A percentile compares a stretch with the other conserved stretches of the same genome.
Conservation (phyloP, 2,329 filamentous ascomycete species). For the Aspergillus oerlinghausenensis region DNA sequence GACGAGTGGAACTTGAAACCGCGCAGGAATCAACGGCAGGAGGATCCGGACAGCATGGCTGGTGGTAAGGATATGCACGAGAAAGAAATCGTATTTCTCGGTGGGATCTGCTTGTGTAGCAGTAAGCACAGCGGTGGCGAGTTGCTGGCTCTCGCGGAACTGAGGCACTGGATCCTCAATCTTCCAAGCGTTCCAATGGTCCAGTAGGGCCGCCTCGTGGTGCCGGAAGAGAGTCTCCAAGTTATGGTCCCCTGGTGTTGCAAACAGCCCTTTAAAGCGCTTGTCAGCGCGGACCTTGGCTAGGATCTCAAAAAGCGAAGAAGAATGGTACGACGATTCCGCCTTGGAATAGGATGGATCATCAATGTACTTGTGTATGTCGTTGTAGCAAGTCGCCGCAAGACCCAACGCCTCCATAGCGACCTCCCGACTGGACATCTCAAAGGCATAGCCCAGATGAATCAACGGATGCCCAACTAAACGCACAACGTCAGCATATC, state of each 20-base stretch:
- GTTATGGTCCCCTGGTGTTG: slow-evolving; percentile 56
- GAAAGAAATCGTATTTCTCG: slow-evolving; percentile 73
- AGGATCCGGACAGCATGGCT: slow-evolving; percentile 86
- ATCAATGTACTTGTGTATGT: slow-evolving; percentile 62
- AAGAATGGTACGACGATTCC: slow-evolving; percentile 55
- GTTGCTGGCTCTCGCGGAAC: slow-evolving; percentile 65
- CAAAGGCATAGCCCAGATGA: slow-evolving; percentile 89
- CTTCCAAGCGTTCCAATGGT: slow-evolving; percentile 89
- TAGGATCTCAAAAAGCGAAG: slow-evolving; percentile 66
- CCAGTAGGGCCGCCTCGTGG: slow-evolving; percentile 66
- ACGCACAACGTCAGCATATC: slow-evolving; percentile 22
- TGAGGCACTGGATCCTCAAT: slow-evolving; percentile 66
- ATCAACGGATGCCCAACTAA: slow-evolving; percentile 87
- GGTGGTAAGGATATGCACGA: slow-evolving; percentile 76
- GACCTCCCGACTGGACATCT: slow-evolving; percentile 77
- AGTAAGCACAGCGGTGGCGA: slow-evolving; percentile 46
- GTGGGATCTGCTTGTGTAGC: slow-evolving; percentile 25
- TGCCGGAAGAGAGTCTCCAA: slow-evolving; percentile 64
- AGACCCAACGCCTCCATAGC: slow-evolving; percentile 83
- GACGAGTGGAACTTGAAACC: slow-evolving; percentile 69
- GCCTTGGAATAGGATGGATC: slow-evolving; percentile 62
- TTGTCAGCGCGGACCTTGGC: slow-evolving; percentile 64
- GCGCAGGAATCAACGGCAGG: slow-evolving; percentile 68
- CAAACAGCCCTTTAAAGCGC: slow-evolving; percentile 64
- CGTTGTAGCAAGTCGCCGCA: slow-evolving; percentile 55